Evolutionary conservation across 208 protist species (phyloP), one percentile per base, ranked within the genome.

Genomic region (Trypanosoma scelopori): DNA sequence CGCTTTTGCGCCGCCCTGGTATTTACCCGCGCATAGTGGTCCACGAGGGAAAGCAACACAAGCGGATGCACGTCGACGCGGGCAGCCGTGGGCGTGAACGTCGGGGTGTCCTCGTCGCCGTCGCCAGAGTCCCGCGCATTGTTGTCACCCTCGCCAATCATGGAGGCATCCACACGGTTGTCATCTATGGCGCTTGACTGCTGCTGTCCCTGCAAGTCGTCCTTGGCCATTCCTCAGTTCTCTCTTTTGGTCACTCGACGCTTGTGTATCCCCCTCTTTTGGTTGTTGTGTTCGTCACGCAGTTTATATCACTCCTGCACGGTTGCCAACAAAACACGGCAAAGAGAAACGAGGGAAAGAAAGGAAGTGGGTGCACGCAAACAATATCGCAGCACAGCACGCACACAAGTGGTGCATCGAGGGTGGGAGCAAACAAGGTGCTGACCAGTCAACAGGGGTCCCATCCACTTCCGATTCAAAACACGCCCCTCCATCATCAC

Each of bases 1-100:
- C 98, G 98, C 48, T 96, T 93, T 18, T 83, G 67, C 25, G 92
- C 81, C 50, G 89, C 87, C 68, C 88, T 86, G 27, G 65, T 84
- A 67, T 94, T 97, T 58, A 99, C 95, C n/a, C 99, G 93, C 37
- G 98, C 98, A 75, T 99, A 99, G 85, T 99, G 99, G 74, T 99
- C 99, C 11, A 99, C 98, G 1, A 98, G 97, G 30, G 89, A 97
- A 1, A 99, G 89, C 71, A 99, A 80, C 20, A 99, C 98, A 35
- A 99, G 85, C 47, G 98, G 98, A 74, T 99, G 98, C 39, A 99
- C 96, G 35, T 98, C 90, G 1, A 99, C 97, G 12, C 85, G 84
- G 0, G 76, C 79, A 28, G 83, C 86, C 4, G 83, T 73, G 6
- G 85, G 87, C 48, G 67, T 32, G 79, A 65, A 66, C 76, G 78